phyloP scores from a whole-genome alignment of 345 rosid genomes.

The Salix brachista region DNA sequence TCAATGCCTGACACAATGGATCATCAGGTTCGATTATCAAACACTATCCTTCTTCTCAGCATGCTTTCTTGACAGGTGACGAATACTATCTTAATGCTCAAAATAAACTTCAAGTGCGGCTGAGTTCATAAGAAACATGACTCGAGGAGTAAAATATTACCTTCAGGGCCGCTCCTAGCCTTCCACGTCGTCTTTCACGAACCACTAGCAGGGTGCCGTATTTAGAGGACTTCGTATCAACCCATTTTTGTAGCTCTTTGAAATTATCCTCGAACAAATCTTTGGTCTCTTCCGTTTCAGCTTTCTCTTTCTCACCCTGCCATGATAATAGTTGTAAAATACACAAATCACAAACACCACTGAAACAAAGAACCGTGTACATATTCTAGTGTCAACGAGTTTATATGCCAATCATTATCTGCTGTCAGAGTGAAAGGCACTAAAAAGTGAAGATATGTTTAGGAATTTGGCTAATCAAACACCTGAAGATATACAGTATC shows the following conservation, averaged over 20 bases:
- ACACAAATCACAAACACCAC: background rate
- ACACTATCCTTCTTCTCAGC: background rate
- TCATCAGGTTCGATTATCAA: background rate
- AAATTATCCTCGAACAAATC: slow-evolving; percentile 69
- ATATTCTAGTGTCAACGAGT: background rate
- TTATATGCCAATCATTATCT: background rate
- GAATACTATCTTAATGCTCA: background rate
- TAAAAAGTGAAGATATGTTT: background rate
- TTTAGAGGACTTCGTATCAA: slow-evolving; percentile 70
- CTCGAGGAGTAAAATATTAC: slow-evolving; percentile 23
- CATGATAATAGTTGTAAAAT: slow-evolving; percentile 10
- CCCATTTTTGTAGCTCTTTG: slow-evolving; percentile 83
- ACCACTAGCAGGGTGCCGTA: slow-evolving; percentile 66
- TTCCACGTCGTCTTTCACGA: slow-evolving; percentile 62
- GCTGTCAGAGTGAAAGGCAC: no score
- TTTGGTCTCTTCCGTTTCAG: slow-evolving; percentile 35
- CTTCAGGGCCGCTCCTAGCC: slow-evolving; percentile 89
- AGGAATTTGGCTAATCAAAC: slow-evolving; percentile 4
- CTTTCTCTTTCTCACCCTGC: slow-evolving; percentile 49
- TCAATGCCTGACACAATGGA: slow-evolving; percentile 48
- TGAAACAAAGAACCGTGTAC: background rate
- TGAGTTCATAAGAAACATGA: background rate
- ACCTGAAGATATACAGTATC: slow-evolving; percentile 7
- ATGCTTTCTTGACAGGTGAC: background rate
- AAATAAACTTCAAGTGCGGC: background rate